phyloP scores from a whole-genome alignment of 129 eudicot species.

The Helianthus tuberosus region DNA sequence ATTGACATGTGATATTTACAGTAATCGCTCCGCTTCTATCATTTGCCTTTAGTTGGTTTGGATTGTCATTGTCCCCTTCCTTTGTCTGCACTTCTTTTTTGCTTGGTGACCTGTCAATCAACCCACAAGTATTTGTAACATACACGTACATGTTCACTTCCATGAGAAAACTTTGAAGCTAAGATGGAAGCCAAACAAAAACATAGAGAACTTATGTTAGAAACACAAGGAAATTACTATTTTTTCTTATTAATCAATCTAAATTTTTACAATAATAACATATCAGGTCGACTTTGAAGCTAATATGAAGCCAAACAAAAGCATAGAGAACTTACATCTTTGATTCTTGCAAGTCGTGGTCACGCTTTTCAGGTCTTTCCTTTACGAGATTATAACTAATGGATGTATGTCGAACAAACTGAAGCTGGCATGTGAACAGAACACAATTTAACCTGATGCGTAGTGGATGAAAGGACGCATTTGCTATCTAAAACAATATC shows the following conservation, averaged over 20 bases:
- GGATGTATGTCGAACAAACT: slow-evolving; percentile 66
- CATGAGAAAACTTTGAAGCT: too few relatives aligned
- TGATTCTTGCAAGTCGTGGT: slow-evolving; percentile 33
- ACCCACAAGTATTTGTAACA: slow-evolving; percentile 5
- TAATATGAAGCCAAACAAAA: neutral
- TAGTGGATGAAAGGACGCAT: too few relatives aligned
- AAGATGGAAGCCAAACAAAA: too few relatives aligned
- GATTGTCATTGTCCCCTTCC: slow-evolving; percentile 9
- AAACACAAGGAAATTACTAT: too few relatives aligned
- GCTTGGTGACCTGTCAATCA: slow-evolving; percentile 31
- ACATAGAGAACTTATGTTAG: too few relatives aligned
- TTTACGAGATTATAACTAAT: slow-evolving; percentile 52
- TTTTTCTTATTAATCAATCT: too few relatives aligned
- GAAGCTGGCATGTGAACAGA: slow-evolving; percentile 61
- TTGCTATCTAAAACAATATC: too few relatives aligned
- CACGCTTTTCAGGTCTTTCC: slow-evolving; percentile 36
- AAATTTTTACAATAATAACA: neutral
- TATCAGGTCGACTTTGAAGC: slow-evolving; percentile 13
- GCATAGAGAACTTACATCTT: slow-evolving; percentile 43
- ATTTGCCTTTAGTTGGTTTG: slow-evolving; percentile 28
- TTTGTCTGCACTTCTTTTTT: slow-evolving; percentile 23
- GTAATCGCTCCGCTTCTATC: slow-evolving; percentile 22
- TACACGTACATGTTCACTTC: neutral
- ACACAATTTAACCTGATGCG: neutral
- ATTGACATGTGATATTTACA: slow-evolving; percentile 32